Base-by-base conservation (phyloP, 306 rosid species). In the Trifolium dubium region DNA sequence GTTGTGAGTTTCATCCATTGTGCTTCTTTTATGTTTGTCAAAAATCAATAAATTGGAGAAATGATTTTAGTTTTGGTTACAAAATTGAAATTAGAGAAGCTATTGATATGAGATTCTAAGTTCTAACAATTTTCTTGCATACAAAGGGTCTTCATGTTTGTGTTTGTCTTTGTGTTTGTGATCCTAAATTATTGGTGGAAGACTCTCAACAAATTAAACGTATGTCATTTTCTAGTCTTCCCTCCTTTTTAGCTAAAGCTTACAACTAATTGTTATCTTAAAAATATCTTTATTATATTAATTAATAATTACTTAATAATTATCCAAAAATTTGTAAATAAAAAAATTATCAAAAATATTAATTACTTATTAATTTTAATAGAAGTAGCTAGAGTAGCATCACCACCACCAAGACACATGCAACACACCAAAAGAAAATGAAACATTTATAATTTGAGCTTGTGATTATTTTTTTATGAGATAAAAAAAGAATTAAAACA, bases 1-100 rank as follows among this genome's bases (percentile, higher is more conserved):
- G 40, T 59, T 34, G 10, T 84, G 82, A 23, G 98, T 88, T 29
- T 96, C 95, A 8, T 94, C 98, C 98, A 94, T 94, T 60, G 64
- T 74, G 75, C n/a, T 49, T 44, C 12, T 9, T 62, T 5, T 18
- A 17, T 47, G 43, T 73, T 56, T 29, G 13, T 29, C 58, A 70
- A 61, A 65, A 39, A 44, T 54, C 31, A 63, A 64, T 35, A n/a
- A 34, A 44, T 72, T 62, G 2, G 54, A 68, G 65, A 69, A 69
- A 46, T 44, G 15, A 12, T 11, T 30, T 37, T 37, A 37, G 40
- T 37, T 6, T 37, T 37, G 40, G 40, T 37, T 37, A 37, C 40
- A 37, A 37, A 37, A 6, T 8, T 2, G 40, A 34, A 34, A 44
- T 72, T 62, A 2, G 54, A 68, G 65, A 69, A 69, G 51, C 12